A percentile compares a stretch with the other conserved stretches of the same genome.
Conservation (phyloP, 805 yeast genomes). For the Starmerella vaccinii region DNA sequence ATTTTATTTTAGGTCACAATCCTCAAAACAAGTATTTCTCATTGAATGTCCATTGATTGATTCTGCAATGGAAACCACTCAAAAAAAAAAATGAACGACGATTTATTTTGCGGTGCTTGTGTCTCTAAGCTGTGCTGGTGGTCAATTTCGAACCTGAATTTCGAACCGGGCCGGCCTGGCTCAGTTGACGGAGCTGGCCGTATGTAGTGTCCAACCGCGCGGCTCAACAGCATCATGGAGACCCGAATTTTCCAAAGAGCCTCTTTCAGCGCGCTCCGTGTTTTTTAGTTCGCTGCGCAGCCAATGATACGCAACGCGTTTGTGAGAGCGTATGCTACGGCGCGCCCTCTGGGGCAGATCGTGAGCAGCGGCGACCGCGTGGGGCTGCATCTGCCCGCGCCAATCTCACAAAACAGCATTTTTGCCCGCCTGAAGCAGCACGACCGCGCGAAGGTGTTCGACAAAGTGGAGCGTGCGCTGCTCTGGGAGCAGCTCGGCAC, state of each 20-base stretch:
- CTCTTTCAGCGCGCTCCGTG: neutral
- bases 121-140: too few species aligned
- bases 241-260: neutral
- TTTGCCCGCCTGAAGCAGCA: conserved; percentile 14
- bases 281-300: neutral
- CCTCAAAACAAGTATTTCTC: too few species aligned
- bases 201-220: neutral
- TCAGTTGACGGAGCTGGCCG: neutral
- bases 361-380: neutral
- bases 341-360: neutral
- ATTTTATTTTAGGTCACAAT: too few species aligned
- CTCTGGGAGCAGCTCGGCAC: conserved; percentile 21
- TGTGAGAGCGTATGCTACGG: conserved; percentile 1
- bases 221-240: neutral
- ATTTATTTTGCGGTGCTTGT: too few species aligned
- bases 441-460: conserved; percentile 11
- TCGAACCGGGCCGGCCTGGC: too few species aligned
- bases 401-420: conserved; percentile 5
- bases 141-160: too few species aligned
- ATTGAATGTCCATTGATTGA: too few species aligned
- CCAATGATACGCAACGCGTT: neutral
- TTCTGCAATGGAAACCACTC: too few species aligned
- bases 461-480: conserved; percentile 18
- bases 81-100: too few species aligned
- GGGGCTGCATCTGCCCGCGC: conserved; percentile 10